phyloP scores from a whole-genome alignment of 768 basidiomycete species.

The Scleroderma bovista region DNA sequence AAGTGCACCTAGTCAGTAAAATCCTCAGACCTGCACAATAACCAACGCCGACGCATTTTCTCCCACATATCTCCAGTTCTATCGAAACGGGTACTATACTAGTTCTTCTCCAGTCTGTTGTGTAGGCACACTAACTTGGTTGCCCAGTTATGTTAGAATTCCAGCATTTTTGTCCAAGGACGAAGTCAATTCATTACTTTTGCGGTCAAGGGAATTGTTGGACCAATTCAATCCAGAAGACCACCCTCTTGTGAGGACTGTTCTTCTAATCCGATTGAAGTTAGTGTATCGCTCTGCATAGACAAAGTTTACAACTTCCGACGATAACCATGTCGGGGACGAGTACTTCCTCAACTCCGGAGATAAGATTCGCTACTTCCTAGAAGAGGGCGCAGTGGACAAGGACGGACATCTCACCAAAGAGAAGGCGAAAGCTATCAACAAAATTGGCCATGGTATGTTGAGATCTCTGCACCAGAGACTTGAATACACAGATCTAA shows the following conservation, averaged over 20 bases:
- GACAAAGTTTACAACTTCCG: slow-evolving; percentile 86
- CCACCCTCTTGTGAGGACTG: slow-evolving; percentile 67
- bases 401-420: slow-evolving; percentile 61
- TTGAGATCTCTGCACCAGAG: background rate
- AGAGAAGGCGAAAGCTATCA: slow-evolving; percentile 75
- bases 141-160: slow-evolving; percentile 68
- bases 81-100: slow-evolving; percentile 52
- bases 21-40: background rate
- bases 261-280: too few relatives aligned
- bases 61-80: slow-evolving; percentile 37
- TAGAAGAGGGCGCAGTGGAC: slow-evolving; percentile 85
- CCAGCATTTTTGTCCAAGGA: slow-evolving; percentile 61
- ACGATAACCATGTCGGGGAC: slow-evolving; percentile 78
- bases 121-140: background rate
- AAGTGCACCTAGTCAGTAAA: slow-evolving; percentile 49
- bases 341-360: slow-evolving; percentile 90
- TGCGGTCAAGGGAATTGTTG: slow-evolving; percentile 68
- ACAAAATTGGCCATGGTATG: slow-evolving; percentile 91
- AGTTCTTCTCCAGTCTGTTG: background rate
- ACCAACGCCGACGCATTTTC: background rate
- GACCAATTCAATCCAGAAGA: slow-evolving; percentile 70
- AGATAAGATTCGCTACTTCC: slow-evolving; percentile 93
- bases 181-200: slow-evolving; percentile 57
- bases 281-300: slow-evolving; percentile 20
- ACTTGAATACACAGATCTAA: background rate